Conservation (phyloP, 495 filamentous ascomycete species). For the Penicillium canariense region DNA sequence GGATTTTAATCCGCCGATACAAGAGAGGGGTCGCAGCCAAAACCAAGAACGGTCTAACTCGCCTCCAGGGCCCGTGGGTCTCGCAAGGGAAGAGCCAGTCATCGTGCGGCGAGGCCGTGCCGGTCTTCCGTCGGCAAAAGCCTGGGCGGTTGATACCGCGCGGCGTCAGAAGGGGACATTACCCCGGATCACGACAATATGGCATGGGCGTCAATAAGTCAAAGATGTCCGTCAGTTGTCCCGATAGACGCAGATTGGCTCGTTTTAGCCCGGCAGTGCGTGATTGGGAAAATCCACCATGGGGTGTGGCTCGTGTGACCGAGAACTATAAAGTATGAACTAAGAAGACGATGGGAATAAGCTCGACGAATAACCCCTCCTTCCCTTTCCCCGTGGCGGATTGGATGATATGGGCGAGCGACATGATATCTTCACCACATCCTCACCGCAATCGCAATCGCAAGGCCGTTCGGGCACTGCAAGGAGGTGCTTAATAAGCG, state of each 20-base stretch:
- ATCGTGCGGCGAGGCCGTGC: slow-evolving; percentile 15
- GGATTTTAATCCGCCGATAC: slow-evolving; percentile 20
- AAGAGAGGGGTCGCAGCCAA: slow-evolving; percentile 4
- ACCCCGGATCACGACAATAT: too few species aligned
- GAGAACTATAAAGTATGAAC: too few species aligned
- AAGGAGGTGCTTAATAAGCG: slow-evolving; percentile 5
- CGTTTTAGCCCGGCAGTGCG: slow-evolving; percentile 1
- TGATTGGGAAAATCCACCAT: neutral
- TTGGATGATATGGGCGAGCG: too few species aligned
- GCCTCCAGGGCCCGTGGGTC: slow-evolving; percentile 6
- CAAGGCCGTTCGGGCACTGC: neutral
- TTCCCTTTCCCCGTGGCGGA: too few species aligned
- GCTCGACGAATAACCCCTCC: too few species aligned
- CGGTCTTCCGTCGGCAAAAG: slow-evolving; percentile 28
- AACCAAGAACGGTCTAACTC: neutral
- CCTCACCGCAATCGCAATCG: neutral
- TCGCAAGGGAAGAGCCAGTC: slow-evolving; percentile 17
- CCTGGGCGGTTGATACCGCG: slow-evolving; percentile 6
- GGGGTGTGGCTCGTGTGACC: neutral
- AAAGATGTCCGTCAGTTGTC: neutral
- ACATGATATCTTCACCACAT: neutral
- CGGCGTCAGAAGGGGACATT: neutral
- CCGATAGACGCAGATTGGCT: slow-evolving; percentile 16
- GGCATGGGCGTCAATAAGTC: neutral
- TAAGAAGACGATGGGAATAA: too few species aligned